Conservation (phyloP, 768 basidiomycete genomes). For the Sporobolomyces pararoseus region DNA sequence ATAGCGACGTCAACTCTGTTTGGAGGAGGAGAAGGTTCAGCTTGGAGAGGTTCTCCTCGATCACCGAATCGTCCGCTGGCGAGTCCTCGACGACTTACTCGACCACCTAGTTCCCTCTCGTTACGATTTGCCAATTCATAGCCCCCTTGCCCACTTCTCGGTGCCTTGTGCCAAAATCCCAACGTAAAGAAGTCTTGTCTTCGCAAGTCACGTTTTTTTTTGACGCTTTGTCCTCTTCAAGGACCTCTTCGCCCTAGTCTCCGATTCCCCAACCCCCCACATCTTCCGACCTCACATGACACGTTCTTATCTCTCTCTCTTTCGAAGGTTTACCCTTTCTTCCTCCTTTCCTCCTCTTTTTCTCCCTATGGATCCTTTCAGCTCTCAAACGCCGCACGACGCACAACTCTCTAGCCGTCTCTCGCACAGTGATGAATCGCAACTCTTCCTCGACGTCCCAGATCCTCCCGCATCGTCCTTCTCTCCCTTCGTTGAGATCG, state of each 20-base stretch:
- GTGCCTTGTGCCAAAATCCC: too few species aligned
- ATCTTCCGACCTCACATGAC: background rate
- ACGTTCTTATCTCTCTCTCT: background rate
- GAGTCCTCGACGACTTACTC: background rate
- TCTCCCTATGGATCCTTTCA: constrained; percentile 7
- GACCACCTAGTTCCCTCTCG: constrained; percentile 9
- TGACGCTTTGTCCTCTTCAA: background rate
- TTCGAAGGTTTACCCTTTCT: background rate
- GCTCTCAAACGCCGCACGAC: background rate
- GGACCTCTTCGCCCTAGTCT: background rate
- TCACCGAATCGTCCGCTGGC: constrained; percentile 9
- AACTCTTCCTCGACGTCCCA: background rate
- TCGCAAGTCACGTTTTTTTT: background rate
- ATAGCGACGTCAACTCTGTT: background rate
- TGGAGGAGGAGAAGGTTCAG: constrained; percentile 15
- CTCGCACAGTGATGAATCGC: background rate
- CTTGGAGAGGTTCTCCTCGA: background rate
- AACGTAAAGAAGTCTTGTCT: background rate
- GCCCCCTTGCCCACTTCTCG: background rate
- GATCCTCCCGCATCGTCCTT: background rate
- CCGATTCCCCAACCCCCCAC: background rate
- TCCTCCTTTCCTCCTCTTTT: background rate
- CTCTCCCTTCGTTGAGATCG: background rate
- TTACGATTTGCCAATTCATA: constrained; percentile 13
- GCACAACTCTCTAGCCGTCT: background rate